Base-by-base conservation (phyloP, 2,329 filamentous ascomycete genomes). In the Beauveria varroae region DNA sequence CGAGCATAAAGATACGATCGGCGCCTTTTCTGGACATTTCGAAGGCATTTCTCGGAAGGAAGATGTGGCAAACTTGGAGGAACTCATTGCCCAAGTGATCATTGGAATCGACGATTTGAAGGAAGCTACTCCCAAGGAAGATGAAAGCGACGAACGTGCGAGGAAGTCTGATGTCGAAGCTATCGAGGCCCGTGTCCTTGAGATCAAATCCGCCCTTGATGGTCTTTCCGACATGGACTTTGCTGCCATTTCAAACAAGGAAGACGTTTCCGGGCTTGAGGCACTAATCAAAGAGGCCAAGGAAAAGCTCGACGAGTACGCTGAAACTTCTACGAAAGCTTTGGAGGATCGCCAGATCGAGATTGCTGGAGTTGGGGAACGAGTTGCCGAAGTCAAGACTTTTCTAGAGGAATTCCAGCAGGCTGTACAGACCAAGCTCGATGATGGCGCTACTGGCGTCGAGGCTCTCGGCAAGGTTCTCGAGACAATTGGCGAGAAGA, bases 331-430 rank as follows among this genome's bases (percentile, higher is more conserved):
- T 18, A 86, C 86, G 2, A 91, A 91, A 74, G 88, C 89, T 1
- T 88, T 95, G 51, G 91, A 95, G 58, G 88, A 93, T 63, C 88
- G 91, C 28, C 91, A 93, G 69, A 84, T 88, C 50, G 93, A 97
- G 72, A 91, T 91, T 59, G 87, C 88, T 24, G 87, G 86, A 16
- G 84, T 96, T 26, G 82, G 88, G 16, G 88, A 93, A 63, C 87
- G 88, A 61, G 88, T 98, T 18, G 82, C 84, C 1, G 91, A 92
- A 67, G 86, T 96, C 69, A 93, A 91, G 76, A 76, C 78, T 0
- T 85, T 91, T 68, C 79, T 98, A 1, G 86, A 90, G 61, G 89
- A 91, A 57, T 85, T 97, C 67, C 90, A 91, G 63, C 85, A 86
- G 40, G 83, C 91, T 47, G 78, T 96, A 51, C 88, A 90, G 71